A percentile compares a stretch with the other conserved stretches of the same genome.
phyloP scores from a whole-genome alignment of 1,139 yeast species.

The Yamadazyma friedrichii region DNA sequence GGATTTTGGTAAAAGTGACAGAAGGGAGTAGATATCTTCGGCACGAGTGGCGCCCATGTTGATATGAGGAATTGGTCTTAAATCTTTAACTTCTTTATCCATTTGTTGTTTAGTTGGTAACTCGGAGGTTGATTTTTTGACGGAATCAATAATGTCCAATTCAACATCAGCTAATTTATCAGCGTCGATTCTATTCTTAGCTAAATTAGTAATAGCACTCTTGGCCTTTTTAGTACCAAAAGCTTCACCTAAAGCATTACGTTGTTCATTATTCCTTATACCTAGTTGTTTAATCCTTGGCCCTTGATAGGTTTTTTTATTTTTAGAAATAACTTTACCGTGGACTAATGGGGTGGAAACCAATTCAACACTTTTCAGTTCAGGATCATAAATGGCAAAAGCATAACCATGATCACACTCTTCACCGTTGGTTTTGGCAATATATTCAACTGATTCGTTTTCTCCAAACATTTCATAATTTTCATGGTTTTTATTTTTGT shows the following conservation, averaged over 20 bases:
- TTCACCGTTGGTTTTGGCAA: slow-evolving; percentile 52
- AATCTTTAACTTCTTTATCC: slow-evolving; percentile 52
- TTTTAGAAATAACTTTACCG: slow-evolving; percentile 55
- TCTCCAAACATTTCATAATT: slow-evolving; percentile 72
- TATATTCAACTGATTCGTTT: slow-evolving; percentile 67
- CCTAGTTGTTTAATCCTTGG: slow-evolving; percentile 62
- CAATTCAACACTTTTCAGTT: slow-evolving; percentile 56
- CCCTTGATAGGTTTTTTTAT: slow-evolving; percentile 51
- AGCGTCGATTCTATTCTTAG: slow-evolving; percentile 82
- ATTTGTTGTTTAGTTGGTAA: slow-evolving; percentile 69
- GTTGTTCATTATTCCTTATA: slow-evolving; percentile 53
- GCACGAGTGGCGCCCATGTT: slow-evolving; percentile 74
- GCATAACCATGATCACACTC: slow-evolving; percentile 41
- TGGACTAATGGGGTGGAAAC: slow-evolving; percentile 59
- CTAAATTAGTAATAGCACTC: slow-evolving; percentile 79
- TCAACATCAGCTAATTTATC: slow-evolving; percentile 74
- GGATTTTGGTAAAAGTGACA: slow-evolving; percentile 63
- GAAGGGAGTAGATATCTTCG: slow-evolving; percentile 77
- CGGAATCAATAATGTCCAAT: slow-evolving; percentile 78
- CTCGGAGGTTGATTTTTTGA: slow-evolving; percentile 65
- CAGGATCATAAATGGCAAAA: slow-evolving; percentile 71
- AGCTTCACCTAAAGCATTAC: slow-evolving; percentile 88
- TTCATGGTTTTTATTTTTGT: slow-evolving; percentile 49
- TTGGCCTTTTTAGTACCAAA: slow-evolving; percentile 97
- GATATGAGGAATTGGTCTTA: slow-evolving; percentile 82